A percentile compares a stretch with the other conserved stretches of the same genome.
Conservation (phyloP, 768 basidiomycete species). For the Lactarius pseudohatsudake region DNA sequence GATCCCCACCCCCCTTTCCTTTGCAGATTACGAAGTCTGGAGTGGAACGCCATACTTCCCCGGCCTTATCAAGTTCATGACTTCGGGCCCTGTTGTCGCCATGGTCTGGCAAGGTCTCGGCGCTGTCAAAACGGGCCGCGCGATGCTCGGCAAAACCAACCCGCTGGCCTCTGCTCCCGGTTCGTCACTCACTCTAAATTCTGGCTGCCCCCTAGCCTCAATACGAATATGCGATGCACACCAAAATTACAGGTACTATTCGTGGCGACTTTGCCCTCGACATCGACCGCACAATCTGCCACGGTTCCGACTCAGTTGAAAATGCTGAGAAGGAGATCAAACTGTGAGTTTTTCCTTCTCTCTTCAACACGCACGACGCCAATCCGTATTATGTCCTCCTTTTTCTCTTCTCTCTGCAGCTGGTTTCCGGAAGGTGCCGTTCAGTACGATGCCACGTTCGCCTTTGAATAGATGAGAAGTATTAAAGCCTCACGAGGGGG, state of each 20-base stretch:
- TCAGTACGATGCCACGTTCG: constrained; percentile 66
- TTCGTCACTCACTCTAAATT: constrained; percentile 38
- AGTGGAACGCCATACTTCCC: constrained; percentile 95
- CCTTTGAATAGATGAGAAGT: constrained; percentile 55
- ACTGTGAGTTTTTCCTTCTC: constrained; percentile 53
- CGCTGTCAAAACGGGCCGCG: constrained; percentile 92
- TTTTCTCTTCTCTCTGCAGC: constrained; percentile 40
- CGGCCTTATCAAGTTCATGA: constrained; percentile 95
- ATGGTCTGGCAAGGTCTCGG: constrained; percentile 96
- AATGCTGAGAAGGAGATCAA: constrained; percentile 92
- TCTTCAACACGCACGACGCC: constrained; percentile 14
- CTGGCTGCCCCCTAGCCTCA: not conserved
- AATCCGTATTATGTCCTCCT: constrained; percentile 20
- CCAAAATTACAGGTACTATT: constrained; percentile 67
- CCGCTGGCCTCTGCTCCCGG: constrained; percentile 87
- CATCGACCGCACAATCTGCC: constrained; percentile 92
- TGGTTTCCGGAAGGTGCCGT: constrained; percentile 90
- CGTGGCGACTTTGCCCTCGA: constrained; percentile 94
- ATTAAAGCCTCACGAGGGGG: not conserved
- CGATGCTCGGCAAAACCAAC: constrained; percentile 96
- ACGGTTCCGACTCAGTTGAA: constrained; percentile 88
- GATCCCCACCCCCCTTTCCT: not conserved
- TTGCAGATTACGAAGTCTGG: constrained; percentile 92
- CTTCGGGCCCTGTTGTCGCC: constrained; percentile 89
- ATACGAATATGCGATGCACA: not conserved